Evolutionary conservation across 1,284 basidiomycete species (phyloP).

Genomic region (Porogramme epimiltina): DNA sequence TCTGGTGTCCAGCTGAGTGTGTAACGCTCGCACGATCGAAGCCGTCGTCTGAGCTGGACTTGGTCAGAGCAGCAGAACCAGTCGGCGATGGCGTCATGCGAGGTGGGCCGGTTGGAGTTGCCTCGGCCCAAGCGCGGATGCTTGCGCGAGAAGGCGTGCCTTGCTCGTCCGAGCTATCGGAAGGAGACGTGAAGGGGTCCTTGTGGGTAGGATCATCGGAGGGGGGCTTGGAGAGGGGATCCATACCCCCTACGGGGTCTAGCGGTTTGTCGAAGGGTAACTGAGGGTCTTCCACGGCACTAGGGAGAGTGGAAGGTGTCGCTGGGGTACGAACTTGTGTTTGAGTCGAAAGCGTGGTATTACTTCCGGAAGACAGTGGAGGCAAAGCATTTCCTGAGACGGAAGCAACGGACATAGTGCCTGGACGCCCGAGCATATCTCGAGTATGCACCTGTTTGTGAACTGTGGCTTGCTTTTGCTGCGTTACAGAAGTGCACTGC

Average conservation of each 20-base stretch:
- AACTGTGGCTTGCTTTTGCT: too few relatives aligned
- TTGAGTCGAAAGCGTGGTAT: not conserved
- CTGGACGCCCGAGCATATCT: too few relatives aligned
- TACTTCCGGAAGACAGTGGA: not conserved
- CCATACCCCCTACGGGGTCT: not conserved
- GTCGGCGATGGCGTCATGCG: constrained; percentile 2
- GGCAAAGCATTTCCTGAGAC: too few relatives aligned
- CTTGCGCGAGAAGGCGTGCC: constrained; percentile 13
- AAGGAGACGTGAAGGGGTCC: not conserved
- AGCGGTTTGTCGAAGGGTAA: not conserved
- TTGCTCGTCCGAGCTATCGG: constrained; percentile 4
- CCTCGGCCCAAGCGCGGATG: constrained; percentile 17
- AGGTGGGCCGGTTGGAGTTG: constrained; percentile 12
- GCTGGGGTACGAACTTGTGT: constrained; percentile 5
- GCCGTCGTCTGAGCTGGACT: constrained; percentile 7
- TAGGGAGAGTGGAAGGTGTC: not conserved
- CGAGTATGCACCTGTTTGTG: too few relatives aligned
- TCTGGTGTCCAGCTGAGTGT: not conserved
- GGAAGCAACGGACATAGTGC: too few relatives aligned
- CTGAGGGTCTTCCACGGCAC: not conserved
- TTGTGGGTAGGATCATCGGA: not conserved
- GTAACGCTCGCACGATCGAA: constrained; percentile 5
- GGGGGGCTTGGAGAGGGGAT: not conserved
- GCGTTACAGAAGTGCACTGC: too few relatives aligned
- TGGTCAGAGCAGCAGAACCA: not conserved